These are phyloP conservation scores for Hygrocybe punicea DNA, from an alignment of 768 basidiomycete species.

Conservation along the genomic window DNA sequence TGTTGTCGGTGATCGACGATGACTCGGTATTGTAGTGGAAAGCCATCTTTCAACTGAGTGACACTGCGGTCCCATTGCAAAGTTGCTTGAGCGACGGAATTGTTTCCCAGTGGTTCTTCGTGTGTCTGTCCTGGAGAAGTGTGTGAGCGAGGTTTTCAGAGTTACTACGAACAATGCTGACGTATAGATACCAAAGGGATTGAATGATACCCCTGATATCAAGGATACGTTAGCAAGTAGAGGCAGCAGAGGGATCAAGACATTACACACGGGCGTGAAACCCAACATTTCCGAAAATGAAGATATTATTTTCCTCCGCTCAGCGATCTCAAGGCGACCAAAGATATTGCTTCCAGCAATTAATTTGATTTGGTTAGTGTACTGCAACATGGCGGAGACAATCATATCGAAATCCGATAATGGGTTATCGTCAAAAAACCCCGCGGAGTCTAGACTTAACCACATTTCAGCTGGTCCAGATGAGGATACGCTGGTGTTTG, in stretches of 20 bases:
- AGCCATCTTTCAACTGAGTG: neutral
- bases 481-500: too few species aligned
- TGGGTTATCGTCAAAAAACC: too few species aligned
- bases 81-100: neutral
- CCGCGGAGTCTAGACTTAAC: too few species aligned
- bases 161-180: neutral
- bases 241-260: neutral
- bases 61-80: neutral
- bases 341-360: neutral
- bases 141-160: neutral
- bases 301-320: neutral
- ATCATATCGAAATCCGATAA: too few species aligned
- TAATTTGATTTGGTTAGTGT: too few species aligned
- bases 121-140: neutral
- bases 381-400: too few species aligned
- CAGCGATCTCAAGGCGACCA: neutral
- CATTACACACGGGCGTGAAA: neutral
- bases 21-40: neutral
- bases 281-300: neutral
- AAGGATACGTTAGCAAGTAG: neutral
- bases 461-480: too few species aligned
- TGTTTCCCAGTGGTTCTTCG: neutral
- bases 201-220: neutral
- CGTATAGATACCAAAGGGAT: neutral
- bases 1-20: neutral